These are phyloP conservation scores for Claviceps digitariae DNA, from an alignment of 2,329 filamentous ascomycete species.

Conservation along the genomic window DNA sequence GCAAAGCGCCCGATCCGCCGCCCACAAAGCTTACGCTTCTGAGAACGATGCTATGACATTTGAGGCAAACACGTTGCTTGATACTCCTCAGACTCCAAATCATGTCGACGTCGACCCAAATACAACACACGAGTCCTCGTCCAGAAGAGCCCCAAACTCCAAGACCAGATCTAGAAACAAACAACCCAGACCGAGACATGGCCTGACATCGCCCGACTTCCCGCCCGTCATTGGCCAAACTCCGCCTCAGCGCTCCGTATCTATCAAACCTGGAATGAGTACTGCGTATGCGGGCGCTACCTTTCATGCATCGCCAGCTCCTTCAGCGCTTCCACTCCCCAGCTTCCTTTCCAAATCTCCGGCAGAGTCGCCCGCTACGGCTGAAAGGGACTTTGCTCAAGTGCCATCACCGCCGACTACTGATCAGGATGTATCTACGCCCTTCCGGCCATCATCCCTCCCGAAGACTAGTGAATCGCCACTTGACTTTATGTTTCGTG, in stretches of 20 bases:
- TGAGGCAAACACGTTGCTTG: conserved; percentile 19
- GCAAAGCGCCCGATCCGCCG: conserved; percentile 25
- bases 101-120: conserved; percentile 26
- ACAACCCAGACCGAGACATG: conserved; percentile 10
- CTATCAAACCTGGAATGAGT: conserved; percentile 30
- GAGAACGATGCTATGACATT: conserved; percentile 34
- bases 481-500: conserved; percentile 80
- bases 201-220: conserved; percentile 27
- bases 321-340: conserved; percentile 79
- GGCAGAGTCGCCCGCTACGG: conserved; percentile 42
- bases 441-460: conserved; percentile 24
- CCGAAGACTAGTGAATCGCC: conserved; percentile 49
- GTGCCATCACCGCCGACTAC: conserved; percentile 39
- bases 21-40: conserved; percentile 43
- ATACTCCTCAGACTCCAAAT: conserved; percentile 32
- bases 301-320: conserved; percentile 88
- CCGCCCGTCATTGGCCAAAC: conserved; percentile 29
- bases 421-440: conserved; percentile 35
- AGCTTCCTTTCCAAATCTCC: conserved; percentile 70
- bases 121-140: conserved; percentile 11
- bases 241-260: conserved; percentile 24
- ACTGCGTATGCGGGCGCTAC: conserved; percentile 80
- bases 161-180: conserved; percentile 19
- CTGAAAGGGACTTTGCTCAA: conserved; percentile 21
- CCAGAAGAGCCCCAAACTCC: conserved; percentile 18